Base-by-base conservation (phyloP, 2,329 filamentous ascomycete species). In the Thelonectria blattea region DNA sequence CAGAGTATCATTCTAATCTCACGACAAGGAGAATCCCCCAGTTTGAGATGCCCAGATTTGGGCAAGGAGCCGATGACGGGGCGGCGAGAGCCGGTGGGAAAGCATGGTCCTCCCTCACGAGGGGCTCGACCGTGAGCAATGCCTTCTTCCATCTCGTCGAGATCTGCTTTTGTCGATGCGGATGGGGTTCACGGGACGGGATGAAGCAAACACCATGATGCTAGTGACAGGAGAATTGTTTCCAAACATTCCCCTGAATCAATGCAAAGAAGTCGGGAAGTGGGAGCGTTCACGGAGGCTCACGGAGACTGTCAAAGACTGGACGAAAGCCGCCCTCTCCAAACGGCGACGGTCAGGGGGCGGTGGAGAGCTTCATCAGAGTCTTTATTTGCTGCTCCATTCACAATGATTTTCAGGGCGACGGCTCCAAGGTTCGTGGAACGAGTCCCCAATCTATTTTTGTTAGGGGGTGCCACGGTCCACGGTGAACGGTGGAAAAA, bases 391-490 rank as follows among this genome's bases (percentile, higher is more conserved):
- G 22, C 46, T 43, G 54, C 42, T 45, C 50, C 17, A 56, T 50
- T 52, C 46, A 60, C 52, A 60, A 56, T 60, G 52, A 56, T 47
- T 27, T 56, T 60, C 58, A 60, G 47, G 52, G 58, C 57, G 46
- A 32, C 42, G 41, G 5, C 9, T 30, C 27, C 27, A 30, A 30
- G 27, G 52, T 24, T 52, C 37, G 46, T 41, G 46, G 46, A 15
- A 50, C 32, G 14, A 48, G 24, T 50, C 24, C 34, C 37, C 42
- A 15, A 50, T 60, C 58, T 60, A 60, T 60, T 60, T 60, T 56
- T 56, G 47, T 56, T 52, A 27, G 41, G 52, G 53, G 48, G 42
- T 37, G 34, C 34, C 34, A 37, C 12, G 34, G 34, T 37, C 27
- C 27, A 30, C 27, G 27, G 27, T 30, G 27, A 30, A 30, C 27